Evolutionary conservation across 306 rosid species (phyloP).

Genomic region (Herpetospermum pedunculosum): DNA sequence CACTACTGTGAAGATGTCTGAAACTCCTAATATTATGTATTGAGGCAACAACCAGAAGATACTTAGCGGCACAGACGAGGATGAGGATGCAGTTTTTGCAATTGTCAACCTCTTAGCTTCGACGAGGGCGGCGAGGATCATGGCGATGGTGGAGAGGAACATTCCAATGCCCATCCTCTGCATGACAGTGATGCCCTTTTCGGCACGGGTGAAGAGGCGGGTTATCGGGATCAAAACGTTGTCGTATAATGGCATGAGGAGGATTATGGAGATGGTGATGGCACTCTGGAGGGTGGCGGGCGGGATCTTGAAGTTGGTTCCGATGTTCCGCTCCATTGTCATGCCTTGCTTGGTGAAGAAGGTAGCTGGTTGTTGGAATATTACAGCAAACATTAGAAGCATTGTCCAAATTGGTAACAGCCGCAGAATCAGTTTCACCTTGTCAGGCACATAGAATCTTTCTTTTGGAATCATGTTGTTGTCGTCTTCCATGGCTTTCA

Average conservation of each 20-base stretch:
- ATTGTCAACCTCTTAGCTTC: slow-evolving; percentile 59
- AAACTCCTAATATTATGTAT: slow-evolving; percentile 66
- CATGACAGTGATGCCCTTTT: slow-evolving; percentile 62
- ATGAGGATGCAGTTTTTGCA: slow-evolving; percentile 7
- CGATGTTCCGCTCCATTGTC: slow-evolving; percentile 82
- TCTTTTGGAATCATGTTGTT: slow-evolving; percentile 17
- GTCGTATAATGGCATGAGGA: slow-evolving; percentile 77
- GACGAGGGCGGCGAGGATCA: slow-evolving; percentile 66
- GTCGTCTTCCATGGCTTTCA: slow-evolving; percentile 31
- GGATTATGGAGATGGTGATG: slow-evolving; percentile 61
- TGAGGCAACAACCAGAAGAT: slow-evolving; percentile 90
- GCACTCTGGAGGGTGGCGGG: slow-evolving; percentile 93
- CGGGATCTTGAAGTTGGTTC: slow-evolving; percentile 60
- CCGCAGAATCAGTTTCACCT: slow-evolving; percentile 40
- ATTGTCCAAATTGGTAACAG: slow-evolving; percentile 82
- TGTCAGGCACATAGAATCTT: slow-evolving; percentile 18
- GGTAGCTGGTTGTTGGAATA: slow-evolving; percentile 77
- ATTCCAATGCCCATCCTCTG: slow-evolving; percentile 97
- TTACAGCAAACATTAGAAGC: slow-evolving; percentile 91
- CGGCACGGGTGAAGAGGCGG: slow-evolving; percentile 30
- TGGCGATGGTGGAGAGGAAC: slow-evolving; percentile 71
- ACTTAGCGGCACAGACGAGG: slow-evolving; percentile 32
- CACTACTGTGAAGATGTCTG: slow-evolving; percentile 88
- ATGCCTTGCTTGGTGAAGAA: slow-evolving; percentile 95
- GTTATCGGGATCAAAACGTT: slow-evolving; percentile 57